phyloP scores from a whole-genome alignment of 2,329 filamentous ascomycete species.

The Hypoxylon sp. region DNA sequence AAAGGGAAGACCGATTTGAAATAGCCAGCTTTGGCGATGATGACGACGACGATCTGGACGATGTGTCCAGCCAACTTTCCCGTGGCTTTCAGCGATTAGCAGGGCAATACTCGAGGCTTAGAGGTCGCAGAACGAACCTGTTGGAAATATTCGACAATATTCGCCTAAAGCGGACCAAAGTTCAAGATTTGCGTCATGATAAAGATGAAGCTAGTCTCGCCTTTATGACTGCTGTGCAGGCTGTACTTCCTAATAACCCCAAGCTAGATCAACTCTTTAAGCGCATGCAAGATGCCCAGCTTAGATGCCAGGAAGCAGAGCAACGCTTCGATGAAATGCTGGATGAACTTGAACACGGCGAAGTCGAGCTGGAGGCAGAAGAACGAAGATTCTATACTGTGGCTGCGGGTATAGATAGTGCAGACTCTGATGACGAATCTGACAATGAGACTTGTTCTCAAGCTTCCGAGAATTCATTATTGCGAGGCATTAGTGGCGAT shows the following conservation, averaged over 20 bases:
- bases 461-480: conserved; percentile 42
- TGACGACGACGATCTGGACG: conserved; percentile 23
- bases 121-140: conserved; percentile 40
- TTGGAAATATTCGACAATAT: conserved; percentile 43
- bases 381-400: conserved; percentile 49
- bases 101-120: conserved; percentile 44
- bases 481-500: conserved; percentile 53
- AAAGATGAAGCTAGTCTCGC: conserved; percentile 48
- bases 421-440: conserved; percentile 30
- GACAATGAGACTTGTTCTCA: conserved; percentile 40
- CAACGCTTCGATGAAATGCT: conserved; percentile 50
- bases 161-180: conserved; percentile 42
- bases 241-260: conserved; percentile 42
- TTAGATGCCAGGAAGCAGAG: conserved; percentile 48
- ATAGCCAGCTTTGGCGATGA: conserved; percentile 27
- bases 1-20: conserved; percentile 22
- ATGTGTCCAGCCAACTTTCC: conserved; percentile 23
- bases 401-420: conserved; percentile 40
- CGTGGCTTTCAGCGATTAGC: conserved; percentile 39
- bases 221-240: conserved; percentile 50
- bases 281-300: conserved; percentile 44
- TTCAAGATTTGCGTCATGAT: conserved; percentile 46
- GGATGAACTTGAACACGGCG: conserved; percentile 49
- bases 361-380: conserved; percentile 46
- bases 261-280: conserved; percentile 48